Base-by-base conservation (phyloP, 1,139 yeast species). In the Geotrichum europaeum region DNA sequence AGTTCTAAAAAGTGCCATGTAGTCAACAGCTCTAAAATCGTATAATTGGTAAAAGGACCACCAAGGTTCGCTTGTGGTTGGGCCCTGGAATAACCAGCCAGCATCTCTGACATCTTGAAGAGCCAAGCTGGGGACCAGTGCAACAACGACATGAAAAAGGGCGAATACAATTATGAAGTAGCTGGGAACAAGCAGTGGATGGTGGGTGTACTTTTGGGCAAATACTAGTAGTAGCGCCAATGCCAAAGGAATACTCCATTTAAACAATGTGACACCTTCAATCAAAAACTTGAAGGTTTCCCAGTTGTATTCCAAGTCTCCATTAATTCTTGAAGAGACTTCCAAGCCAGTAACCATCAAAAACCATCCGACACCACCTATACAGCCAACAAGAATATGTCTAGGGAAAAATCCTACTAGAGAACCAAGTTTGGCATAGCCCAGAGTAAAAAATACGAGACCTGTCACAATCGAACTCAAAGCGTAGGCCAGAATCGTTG, bases 351-450 rank as follows among this genome's bases (percentile, higher is more conserved):
- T 94, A 1, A 89, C 86, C 2, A 92, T 77, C 65, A 94, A 79
- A 73, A 94, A 94, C 75, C 89, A 92, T 1, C 99, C 99, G 56
- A 94, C 99, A 68, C 99, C 99, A 53, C 99, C 99, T 68, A 94
- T 92, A 73, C 98, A 94, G 0, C 99, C 99, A 32, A 94, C 96
- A 51, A 94, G 79, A 62, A 94, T 94, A 72, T 94, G 99, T 65
- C 98, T 80, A 0, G 99, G 99, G 78, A 94, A 94, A 72, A 91
- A 94, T 0, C 97, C 97, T 15, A 94, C 97, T 47, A 94, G 76
- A 18, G 89, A 82, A 3, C 99, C 99, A 51, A 94, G 76, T 63
- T 79, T 82, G 69, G 89, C 83, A 68, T 85, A 87, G 7, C 99
- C 99, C 53, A 94, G 78, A 1, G 80, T 57, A 67, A 82, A 85